phyloP scores from a whole-genome alignment of 305 asterid genomes.

The Fraxinus angustifolia region DNA sequence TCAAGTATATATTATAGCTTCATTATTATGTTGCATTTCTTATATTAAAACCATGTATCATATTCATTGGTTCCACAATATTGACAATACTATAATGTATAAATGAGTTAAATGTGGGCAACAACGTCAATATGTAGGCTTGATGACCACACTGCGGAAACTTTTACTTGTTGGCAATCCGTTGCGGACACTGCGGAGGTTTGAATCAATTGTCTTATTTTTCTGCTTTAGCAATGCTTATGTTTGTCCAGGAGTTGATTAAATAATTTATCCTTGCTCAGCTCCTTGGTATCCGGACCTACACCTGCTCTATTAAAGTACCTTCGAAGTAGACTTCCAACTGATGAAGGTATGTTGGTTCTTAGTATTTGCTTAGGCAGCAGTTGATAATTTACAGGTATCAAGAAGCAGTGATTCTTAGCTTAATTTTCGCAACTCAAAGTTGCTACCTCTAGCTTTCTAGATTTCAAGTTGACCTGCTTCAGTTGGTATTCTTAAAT shows the following conservation, averaged over 20 bases:
- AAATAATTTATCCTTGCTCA: conserved; percentile 32
- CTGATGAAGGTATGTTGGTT: conserved; percentile 68
- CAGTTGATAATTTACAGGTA: conserved; percentile 8
- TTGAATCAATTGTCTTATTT: conserved; percentile 23
- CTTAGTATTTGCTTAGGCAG: conserved; percentile 20
- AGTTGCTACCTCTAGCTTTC: conserved; percentile 9
- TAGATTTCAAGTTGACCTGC: conserved; percentile 24
- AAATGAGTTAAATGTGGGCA: conserved; percentile 29
- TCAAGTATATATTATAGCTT: conserved; percentile 3
- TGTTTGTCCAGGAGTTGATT: conserved; percentile 21
- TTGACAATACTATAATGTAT: not conserved
- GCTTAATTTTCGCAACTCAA: conserved; percentile 20
- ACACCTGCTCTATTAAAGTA: conserved; percentile 72
- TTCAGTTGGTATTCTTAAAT: conserved; percentile 11
- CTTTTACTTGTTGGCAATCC: conserved; percentile 92
- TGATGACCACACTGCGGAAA: conserved; percentile 89
- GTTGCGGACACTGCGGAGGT: conserved; percentile 93
- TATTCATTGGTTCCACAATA: conserved; percentile 8
- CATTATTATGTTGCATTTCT: conserved; percentile 1
- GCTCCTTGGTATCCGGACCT: conserved; percentile 91
- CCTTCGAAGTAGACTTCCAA: conserved; percentile 87
- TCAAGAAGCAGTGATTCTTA: not conserved
- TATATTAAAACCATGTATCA: not conserved
- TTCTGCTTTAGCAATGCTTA: conserved; percentile 18
- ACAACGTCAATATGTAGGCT: conserved; percentile 45